Percentiles rank a stretch among this genome's conserved stretches.
Conservation (phyloP, 148 eudicot species). For the Nepenthes gracilis region DNA sequence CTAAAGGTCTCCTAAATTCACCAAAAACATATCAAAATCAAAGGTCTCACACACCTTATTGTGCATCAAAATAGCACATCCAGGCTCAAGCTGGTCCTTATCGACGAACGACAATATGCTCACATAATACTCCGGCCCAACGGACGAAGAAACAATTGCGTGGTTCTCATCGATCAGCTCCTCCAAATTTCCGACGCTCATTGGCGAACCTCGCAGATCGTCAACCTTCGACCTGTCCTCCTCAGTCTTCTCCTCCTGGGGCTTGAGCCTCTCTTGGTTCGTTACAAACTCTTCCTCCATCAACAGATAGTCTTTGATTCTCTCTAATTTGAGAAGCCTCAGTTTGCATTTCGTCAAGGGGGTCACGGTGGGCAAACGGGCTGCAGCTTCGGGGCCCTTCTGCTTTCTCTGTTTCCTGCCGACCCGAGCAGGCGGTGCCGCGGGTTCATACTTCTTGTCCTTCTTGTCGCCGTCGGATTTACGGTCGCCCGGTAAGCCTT, state of each 20-base stretch:
- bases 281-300: constrained; percentile 98
- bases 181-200: constrained; percentile 93
- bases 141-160: constrained; percentile 82
- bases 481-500: constrained; percentile 41
- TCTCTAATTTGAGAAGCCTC: constrained; percentile 63
- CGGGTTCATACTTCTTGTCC: constrained; percentile 78
- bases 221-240: constrained; percentile 90
- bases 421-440: constrained; percentile 83
- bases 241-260: constrained; percentile 92
- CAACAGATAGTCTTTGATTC: constrained; percentile 70
- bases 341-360: constrained; percentile 81
- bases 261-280: constrained; percentile 83
- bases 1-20: neutral
- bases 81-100: constrained; percentile 96
- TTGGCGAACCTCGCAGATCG: constrained; percentile 83
- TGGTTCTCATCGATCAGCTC: constrained; percentile 98
- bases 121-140: constrained; percentile 96
- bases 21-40: neutral
- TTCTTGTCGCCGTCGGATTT: constrained; percentile 57
- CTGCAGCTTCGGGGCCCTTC: constrained; percentile 73
- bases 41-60: constrained; percentile 49
- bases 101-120: constrained; percentile 78
- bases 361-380: constrained; percentile 67
- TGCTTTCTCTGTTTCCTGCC: constrained; percentile 90
- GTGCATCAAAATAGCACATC: constrained; percentile 90